Evolutionary conservation across 2,329 filamentous ascomycete genomes (phyloP).

Genomic region (Emmonsiellopsis sp.): DNA sequence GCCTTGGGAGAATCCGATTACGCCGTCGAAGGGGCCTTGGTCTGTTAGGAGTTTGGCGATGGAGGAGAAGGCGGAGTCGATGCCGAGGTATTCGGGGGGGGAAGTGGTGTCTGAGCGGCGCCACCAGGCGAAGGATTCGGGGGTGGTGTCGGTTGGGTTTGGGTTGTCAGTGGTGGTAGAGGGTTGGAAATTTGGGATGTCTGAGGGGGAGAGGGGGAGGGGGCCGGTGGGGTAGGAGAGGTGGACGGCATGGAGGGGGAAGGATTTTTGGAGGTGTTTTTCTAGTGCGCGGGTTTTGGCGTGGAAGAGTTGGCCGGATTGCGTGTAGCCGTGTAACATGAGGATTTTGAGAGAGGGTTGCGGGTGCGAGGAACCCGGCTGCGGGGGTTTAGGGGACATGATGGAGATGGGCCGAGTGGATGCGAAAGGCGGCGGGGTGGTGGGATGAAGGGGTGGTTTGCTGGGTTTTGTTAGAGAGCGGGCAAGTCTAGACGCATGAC

Average conservation of each 20-base stretch:
- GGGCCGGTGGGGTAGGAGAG: slow-evolving; percentile 64
- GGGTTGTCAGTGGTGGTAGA: slow-evolving; percentile 22
- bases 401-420: not conserved
- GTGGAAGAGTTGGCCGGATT: slow-evolving; percentile 77
- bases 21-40: slow-evolving; percentile 64
- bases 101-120: slow-evolving; percentile 53
- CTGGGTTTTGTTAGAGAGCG: not conserved
- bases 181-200: slow-evolving; percentile 60
- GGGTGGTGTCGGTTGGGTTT: slow-evolving; percentile 41
- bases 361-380: not conserved
- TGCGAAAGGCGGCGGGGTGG: not conserved
- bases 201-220: slow-evolving; percentile 50
- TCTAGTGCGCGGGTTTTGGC: slow-evolving; percentile 81
- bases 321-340: slow-evolving; percentile 83
- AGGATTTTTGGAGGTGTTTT: slow-evolving; percentile 67
- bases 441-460: not conserved
- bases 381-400: slow-evolving; percentile 2
- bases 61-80: slow-evolving; percentile 58
- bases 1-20: slow-evolving; percentile 77
- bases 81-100: slow-evolving; percentile 54
- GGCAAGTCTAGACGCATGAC: not conserved
- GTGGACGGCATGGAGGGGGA: slow-evolving; percentile 51
- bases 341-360: slow-evolving; percentile 50
- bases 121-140: slow-evolving; percentile 80
- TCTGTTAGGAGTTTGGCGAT: slow-evolving; percentile 55